A percentile compares a stretch with the other conserved stretches of the same genome.
Evolutionary conservation across 805 yeast species (phyloP).

Genomic region (Komagataella ulmi): DNA sequence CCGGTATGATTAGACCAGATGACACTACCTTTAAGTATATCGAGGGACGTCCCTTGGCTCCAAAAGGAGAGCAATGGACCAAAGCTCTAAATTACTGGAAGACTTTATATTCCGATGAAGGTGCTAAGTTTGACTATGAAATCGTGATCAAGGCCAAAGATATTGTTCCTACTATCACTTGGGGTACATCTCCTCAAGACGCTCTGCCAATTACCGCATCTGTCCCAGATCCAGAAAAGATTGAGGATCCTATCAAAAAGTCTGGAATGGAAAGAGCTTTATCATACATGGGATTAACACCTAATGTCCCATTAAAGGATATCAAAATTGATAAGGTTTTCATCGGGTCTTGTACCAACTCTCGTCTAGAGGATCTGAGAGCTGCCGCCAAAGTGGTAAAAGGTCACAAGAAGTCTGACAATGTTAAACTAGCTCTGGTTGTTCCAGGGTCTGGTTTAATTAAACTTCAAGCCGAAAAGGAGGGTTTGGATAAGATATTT

Average conservation of each 20-base stretch:
- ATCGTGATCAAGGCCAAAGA: conserved; percentile 72
- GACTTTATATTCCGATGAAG: conserved; percentile 77
- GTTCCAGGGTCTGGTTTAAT: conserved; percentile 98
- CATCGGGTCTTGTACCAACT: conserved; percentile 96
- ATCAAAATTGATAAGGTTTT: conserved; percentile 84
- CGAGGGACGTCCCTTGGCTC: conserved; percentile 90
- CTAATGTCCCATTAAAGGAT: conserved; percentile 70
- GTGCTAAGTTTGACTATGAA: conserved; percentile 80
- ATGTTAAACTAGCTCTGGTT: conserved; percentile 71
- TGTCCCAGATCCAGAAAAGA: conserved; percentile 82
- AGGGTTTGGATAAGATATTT: conserved; percentile 88
- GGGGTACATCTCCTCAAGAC: conserved; percentile 99
- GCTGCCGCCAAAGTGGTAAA: conserved; percentile 89
- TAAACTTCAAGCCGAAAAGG: conserved; percentile 85
- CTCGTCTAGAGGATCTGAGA: conserved; percentile 93
- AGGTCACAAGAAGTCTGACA: conserved; percentile 78
- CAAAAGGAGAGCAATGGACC: conserved; percentile 89
- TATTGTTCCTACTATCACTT: conserved; percentile 90
- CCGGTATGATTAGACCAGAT: conserved; percentile 98
- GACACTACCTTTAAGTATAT: conserved; percentile 78
- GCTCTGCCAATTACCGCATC: conserved; percentile 86
- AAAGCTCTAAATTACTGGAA: conserved; percentile 90
- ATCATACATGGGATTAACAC: conserved; percentile 78
- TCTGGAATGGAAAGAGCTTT: conserved; percentile 87
- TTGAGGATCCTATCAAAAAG: conserved; percentile 59